Base-by-base conservation (phyloP, 805 yeast species). In the Ogataea neopini region DNA sequence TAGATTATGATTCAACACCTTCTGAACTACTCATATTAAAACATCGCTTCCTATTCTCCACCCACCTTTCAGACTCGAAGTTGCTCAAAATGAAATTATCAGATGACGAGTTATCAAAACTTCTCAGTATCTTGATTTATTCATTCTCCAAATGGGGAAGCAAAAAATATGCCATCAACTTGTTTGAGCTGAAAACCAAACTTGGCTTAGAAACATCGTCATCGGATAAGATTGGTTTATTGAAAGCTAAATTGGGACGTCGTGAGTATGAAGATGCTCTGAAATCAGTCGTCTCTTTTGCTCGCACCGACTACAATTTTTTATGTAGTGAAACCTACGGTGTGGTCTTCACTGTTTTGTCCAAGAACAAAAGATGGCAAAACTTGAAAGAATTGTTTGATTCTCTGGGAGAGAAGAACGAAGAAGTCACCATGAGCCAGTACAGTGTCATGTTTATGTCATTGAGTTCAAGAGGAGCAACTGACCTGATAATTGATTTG, bases 391-490 rank as follows among this genome's bases (percentile, higher is more conserved):
- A 64, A 10, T 76, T 77, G 40, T 84, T 85, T 60, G 84, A 81
- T 56, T 72, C 69, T 18, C 69, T 77, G 61, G 78, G 79, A 56
- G 81, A 78, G 1, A 62, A 69, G n/a, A 82, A 80, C 1, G 68
- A 76, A 35, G 63, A 78, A 20, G 86, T 87, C 1, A 73, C 73
- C 40, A 37, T 45, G 15, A 37, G 40, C 5, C 88, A 85, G 54
- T 86, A 85, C 59, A 71, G 77, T 3, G 74, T 80, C 14, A 81
- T 84, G 10, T 81, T 86, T 77, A 65, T 70, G 44, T 80, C 86
- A 0, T 66, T 86, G 50, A 82, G 87, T 69, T 28, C 83, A 79
- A 8, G 80, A 77, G 53, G 64, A 58, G 34, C 72, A 62, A 33
- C 76, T 73, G 59, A 81, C 77, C 47, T 58, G 19, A 38, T 59